Conservation (phyloP, 371 early-diverging fungal genomes). For the Gilbertella persicaria region DNA sequence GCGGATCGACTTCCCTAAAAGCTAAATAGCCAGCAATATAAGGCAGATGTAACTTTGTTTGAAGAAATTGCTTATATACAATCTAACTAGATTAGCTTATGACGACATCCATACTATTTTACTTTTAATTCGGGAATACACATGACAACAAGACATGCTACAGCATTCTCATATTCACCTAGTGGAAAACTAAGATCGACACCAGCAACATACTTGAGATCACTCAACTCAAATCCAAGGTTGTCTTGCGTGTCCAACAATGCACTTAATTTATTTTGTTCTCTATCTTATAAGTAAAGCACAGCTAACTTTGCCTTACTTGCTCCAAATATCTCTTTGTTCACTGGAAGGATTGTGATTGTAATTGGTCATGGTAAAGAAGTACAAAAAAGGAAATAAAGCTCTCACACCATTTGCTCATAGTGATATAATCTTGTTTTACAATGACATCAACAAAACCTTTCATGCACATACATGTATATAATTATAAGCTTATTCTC, state of each 20-base stretch:
- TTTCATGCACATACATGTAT: too few species aligned
- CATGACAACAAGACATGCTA: conserved; percentile 76
- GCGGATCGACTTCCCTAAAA: conserved; percentile 79
- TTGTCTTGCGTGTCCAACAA: conserved; percentile 14
- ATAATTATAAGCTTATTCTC: too few species aligned
- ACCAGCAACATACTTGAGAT: conserved; percentile 72
- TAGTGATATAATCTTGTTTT: too few species aligned
- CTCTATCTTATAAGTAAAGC: not conserved
- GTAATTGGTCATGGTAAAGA: conserved; percentile 1
- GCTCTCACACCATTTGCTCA: too few species aligned
- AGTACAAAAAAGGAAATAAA: too few species aligned
- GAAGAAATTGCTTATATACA: conserved; percentile 50
- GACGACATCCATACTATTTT: conserved; percentile 10
- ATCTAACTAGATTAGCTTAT: conserved; percentile 34
- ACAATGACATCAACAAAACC: too few species aligned
- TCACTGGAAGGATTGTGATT: conserved; percentile 25
- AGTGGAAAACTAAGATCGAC: conserved; percentile 84
- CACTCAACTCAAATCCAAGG: conserved; percentile 35
- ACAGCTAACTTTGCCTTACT: conserved; percentile 18
- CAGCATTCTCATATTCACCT: conserved; percentile 61
- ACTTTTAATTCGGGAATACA: conserved; percentile 62
- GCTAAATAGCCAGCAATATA: conserved; percentile 91
- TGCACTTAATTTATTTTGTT: conserved; percentile 14
- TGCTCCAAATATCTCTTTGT: conserved; percentile 23
- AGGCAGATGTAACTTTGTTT: conserved; percentile 67